These are phyloP conservation scores for Colletotrichum trifolii DNA, from an alignment of 2,329 filamentous ascomycete genomes.

Conservation along the genomic window DNA sequence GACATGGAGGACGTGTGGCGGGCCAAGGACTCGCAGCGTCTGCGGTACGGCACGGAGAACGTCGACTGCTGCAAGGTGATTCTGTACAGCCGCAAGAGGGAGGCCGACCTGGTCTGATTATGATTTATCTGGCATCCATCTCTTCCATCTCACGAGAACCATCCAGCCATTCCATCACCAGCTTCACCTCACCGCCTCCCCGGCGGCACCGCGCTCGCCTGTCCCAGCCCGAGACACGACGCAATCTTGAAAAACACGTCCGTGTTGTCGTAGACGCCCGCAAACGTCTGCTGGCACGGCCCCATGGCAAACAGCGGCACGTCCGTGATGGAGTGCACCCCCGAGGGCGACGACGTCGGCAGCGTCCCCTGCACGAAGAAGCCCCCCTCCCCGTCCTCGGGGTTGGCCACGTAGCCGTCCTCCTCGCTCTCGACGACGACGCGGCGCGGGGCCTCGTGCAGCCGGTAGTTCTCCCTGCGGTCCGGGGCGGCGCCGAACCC, in stretches of 20 bases:
- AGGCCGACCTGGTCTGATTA: constrained; percentile 27
- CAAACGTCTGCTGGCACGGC: constrained; percentile 81
- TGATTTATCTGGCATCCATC: not conserved
- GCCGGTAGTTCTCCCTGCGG: constrained; percentile 79
- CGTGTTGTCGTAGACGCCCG: constrained; percentile 76
- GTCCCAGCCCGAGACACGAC: constrained; percentile 69
- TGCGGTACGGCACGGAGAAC: constrained; percentile 43
- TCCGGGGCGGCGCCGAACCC: constrained; percentile 80
- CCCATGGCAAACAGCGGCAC: constrained; percentile 83
- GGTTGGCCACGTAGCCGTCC: constrained; percentile 74
- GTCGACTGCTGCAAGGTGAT: constrained; percentile 44
- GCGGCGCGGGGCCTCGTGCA: constrained; percentile 72
- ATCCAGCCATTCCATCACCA: rapidly evolving
- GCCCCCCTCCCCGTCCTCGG: constrained; percentile 72
- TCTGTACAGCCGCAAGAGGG: constrained; percentile 20
- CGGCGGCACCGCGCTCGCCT: constrained; percentile 24
- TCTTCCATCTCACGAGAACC: rapidly evolving
- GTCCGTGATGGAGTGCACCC: constrained; percentile 83
- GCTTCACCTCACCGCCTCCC: not conserved
- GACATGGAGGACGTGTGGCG: constrained; percentile 46
- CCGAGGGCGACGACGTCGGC: constrained; percentile 69
- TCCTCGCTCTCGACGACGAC: constrained; percentile 62
- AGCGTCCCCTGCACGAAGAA: constrained; percentile 82
- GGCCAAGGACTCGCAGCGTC: constrained; percentile 43
- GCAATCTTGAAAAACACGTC: constrained; percentile 82